Evolutionary conservation across 2,329 filamentous ascomycete genomes (phyloP).

Genomic region (Fusarium neocosmosporiellum): DNA sequence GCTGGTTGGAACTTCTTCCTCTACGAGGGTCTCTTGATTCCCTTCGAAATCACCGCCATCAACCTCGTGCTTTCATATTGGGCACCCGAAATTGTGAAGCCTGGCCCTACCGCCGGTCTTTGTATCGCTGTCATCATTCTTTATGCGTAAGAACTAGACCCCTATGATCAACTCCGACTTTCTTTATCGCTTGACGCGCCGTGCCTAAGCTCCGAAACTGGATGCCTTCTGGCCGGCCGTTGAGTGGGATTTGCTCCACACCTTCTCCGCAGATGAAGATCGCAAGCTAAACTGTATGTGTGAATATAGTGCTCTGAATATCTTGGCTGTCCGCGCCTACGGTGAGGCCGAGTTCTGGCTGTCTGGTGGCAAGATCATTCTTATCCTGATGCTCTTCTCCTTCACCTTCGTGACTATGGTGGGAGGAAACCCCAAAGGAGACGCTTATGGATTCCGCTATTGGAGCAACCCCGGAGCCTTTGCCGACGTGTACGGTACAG

Average conservation of each 20-base stretch:
- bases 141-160: conserved; percentile 61
- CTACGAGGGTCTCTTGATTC: conserved; percentile 57
- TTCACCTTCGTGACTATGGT: conserved; percentile 87
- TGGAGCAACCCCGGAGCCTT: conserved; percentile 62
- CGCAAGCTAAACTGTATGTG: conserved; percentile 44
- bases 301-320: conserved; percentile 63
- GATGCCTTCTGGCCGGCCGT: neutral
- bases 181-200: conserved; percentile 12
- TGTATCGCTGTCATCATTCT: conserved; percentile 66
- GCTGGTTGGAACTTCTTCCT: conserved; percentile 59
- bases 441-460: conserved; percentile 77
- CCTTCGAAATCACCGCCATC: conserved; percentile 57
- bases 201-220: conserved; percentile 1
- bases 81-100: conserved; percentile 61
- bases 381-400: conserved; percentile 74
- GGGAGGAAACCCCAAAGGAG: conserved; percentile 77
- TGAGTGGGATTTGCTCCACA: conserved; percentile 11
- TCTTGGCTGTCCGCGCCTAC: conserved; percentile 73
- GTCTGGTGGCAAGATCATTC: conserved; percentile 70
- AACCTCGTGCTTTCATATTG: conserved; percentile 57
- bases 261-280: conserved; percentile 8
- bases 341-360: conserved; percentile 80
- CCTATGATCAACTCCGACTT: conserved; percentile 1
- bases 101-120: conserved; percentile 74
- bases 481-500: conserved; percentile 65